phyloP scores from a whole-genome alignment of 176 grass and related monocot species.

The Olyra latifolia region DNA sequence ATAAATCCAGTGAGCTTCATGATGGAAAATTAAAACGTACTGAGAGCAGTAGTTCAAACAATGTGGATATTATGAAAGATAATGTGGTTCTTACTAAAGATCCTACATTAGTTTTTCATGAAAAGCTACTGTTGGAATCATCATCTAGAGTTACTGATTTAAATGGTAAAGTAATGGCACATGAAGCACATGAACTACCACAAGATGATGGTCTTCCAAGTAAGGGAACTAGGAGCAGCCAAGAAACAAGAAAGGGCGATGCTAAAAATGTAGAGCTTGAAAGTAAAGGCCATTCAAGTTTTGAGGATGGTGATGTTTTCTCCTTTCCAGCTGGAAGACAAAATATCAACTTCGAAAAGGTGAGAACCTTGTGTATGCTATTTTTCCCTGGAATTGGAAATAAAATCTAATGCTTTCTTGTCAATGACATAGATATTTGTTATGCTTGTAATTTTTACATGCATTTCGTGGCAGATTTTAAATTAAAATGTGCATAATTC shows the following conservation, averaged over 20 bases:
- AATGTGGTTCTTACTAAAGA: constrained; percentile 63
- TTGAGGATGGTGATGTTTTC: constrained; percentile 78
- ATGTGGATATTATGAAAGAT: constrained; percentile 51
- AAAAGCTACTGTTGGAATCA: constrained; percentile 55
- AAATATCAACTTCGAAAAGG: constrained; percentile 61
- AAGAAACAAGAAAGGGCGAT: constrained; percentile 46
- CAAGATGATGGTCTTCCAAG: constrained; percentile 41
- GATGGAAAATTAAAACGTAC: constrained; percentile 39
- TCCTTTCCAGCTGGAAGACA: constrained; percentile 71
- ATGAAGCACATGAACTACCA: constrained; percentile 45
- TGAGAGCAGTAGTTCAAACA: constrained; percentile 48
- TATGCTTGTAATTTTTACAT: constrained; percentile 10
- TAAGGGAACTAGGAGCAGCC: constrained; percentile 29
- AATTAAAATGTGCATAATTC: neutral
- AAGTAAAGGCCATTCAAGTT: constrained; percentile 38
- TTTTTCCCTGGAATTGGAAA: neutral
- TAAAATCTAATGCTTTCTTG: neutral
- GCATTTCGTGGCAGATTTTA: neutral
- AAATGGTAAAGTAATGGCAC: constrained; percentile 32
- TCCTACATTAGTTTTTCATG: constrained; percentile 74
- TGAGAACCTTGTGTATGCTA: constrained; percentile 31
- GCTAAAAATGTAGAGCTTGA: constrained; percentile 47
- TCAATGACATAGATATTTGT: constrained; percentile 15
- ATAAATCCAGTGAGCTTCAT: constrained; percentile 36
- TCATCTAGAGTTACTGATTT: constrained; percentile 40